These are phyloP conservation scores for Pseudozyma flocculosa DNA, from an alignment of 1,284 basidiomycete genomes.

Conservation along the genomic window DNA sequence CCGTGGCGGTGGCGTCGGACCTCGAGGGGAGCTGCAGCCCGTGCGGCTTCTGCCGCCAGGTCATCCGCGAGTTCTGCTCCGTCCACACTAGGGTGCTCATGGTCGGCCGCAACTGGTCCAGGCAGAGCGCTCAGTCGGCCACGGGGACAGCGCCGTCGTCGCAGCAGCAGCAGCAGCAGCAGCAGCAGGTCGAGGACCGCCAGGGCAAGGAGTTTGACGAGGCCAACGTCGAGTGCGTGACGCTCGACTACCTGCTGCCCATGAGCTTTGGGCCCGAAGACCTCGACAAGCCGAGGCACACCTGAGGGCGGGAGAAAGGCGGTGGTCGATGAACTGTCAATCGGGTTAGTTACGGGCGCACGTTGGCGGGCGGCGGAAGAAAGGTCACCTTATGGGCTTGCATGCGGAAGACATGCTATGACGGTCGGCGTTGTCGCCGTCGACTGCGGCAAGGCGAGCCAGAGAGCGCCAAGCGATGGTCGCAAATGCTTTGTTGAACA, in stretches of 20 bases:
- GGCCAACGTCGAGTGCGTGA: conserved; percentile 62
- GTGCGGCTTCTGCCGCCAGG: conserved; percentile 88
- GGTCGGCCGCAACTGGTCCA: conserved; percentile 69
- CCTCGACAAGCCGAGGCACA: conserved; percentile 59
- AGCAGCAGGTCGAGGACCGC: conserved; percentile 12
- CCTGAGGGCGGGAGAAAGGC: too few species aligned
- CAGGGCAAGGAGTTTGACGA: conserved; percentile 52
- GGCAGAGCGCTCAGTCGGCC: conserved; percentile 3
- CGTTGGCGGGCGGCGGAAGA: too few species aligned
- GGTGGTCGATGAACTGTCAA: too few species aligned
- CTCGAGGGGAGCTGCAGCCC: conserved; percentile 45
- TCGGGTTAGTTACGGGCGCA: too few species aligned
- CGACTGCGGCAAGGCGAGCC: too few species aligned
- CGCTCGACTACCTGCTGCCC: conserved; percentile 74
- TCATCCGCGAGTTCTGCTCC: conserved; percentile 81
- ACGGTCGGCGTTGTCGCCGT: too few species aligned
- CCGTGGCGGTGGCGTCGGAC: conserved; percentile 46
- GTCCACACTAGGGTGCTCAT: conserved; percentile 73
- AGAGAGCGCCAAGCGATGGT: too few species aligned
- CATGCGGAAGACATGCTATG: too few species aligned
- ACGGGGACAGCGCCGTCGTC: too few species aligned
- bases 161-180: too few species aligned
- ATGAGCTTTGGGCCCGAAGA: conserved; percentile 85
- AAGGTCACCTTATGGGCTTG: too few species aligned
- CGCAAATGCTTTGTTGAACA: too few species aligned